Conservation (phyloP, 352 stramenopile species). For the Globisporangium okanoganense region DNA sequence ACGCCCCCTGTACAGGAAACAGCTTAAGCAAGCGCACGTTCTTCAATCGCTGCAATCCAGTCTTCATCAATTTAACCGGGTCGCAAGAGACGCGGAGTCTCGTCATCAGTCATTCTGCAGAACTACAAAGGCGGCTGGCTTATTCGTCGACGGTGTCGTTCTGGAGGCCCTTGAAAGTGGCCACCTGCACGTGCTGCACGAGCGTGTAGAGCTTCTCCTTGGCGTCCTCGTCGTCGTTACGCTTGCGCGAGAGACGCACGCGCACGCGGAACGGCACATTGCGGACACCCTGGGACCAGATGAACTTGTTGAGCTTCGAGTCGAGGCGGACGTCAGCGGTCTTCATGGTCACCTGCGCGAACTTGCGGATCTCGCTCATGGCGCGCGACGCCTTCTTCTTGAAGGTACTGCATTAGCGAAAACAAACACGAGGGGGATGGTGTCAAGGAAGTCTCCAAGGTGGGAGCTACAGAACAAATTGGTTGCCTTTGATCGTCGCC, state of each 20-base stretch:
- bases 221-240: conserved; percentile 99
- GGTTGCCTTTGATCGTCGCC: conserved; percentile 10
- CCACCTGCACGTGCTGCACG: conserved; percentile 96
- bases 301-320: conserved; percentile 96
- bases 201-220: conserved; percentile 99
- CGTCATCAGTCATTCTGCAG: conserved; percentile 3
- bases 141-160: conserved; percentile 95
- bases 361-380: conserved; percentile 98
- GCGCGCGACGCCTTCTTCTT: conserved; percentile 98
- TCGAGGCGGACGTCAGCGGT: conserved; percentile 97
- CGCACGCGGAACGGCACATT: conserved; percentile 97
- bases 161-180: conserved; percentile 95
- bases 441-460: conserved; percentile 88
- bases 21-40: neutral
- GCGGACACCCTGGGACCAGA: conserved; percentile 97
- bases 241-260: conserved; percentile 96
- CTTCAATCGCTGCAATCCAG: conserved; percentile 7
- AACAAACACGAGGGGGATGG: conserved; percentile 18
- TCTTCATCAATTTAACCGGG: conserved; percentile 9
- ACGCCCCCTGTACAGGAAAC: neutral
- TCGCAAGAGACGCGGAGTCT: too few relatives aligned
- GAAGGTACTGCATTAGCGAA: conserved; percentile 75
- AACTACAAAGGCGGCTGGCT: conserved; percentile 17
- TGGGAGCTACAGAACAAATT: conserved; percentile 68
- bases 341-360: conserved; percentile 96